A percentile compares a stretch with the other conserved stretches of the same genome.
These are phyloP conservation scores for Aphanomyces cochlioides DNA, from an alignment of 352 stramenopile genomes.

Conservation along the genomic window DNA sequence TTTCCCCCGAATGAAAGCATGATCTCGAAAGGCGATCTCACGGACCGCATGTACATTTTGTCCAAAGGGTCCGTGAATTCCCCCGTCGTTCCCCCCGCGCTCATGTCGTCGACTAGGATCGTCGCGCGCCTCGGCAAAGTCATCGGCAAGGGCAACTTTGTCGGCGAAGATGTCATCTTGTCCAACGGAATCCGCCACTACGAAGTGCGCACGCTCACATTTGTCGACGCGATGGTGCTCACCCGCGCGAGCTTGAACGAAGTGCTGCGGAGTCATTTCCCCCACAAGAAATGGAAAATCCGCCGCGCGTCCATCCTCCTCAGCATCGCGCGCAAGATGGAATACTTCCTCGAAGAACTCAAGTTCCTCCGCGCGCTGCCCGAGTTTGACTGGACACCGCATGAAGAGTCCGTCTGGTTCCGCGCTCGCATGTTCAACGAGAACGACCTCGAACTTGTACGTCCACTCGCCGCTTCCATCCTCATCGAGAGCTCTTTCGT, in stretches of 20 bases:
- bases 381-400: background rate
- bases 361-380: conserved; percentile 5
- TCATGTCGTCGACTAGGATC: background rate
- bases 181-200: conserved; percentile 22
- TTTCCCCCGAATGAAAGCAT: conserved; percentile 25
- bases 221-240: conserved; percentile 26
- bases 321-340: conserved; percentile 23
- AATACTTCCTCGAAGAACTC: conserved; percentile 27
- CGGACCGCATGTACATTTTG: conserved; percentile 31
- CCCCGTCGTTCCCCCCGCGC: too few species aligned
- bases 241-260: conserved; percentile 1
- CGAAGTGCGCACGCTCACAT: conserved; percentile 26
- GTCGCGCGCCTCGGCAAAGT: conserved; percentile 21
- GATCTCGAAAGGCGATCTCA: conserved; percentile 19
- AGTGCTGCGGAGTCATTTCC: conserved; percentile 19
- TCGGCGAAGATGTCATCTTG: conserved; percentile 28
- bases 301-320: conserved; percentile 24
- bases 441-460: conserved; percentile 11
- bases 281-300: conserved; percentile 21
- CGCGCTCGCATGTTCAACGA: conserved; percentile 25
- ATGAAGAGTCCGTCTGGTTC: conserved; percentile 22
- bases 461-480: background rate
- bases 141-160: conserved; percentile 30
- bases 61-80: background rate
- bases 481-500: background rate